Evolutionary conservation across 148 eudicot genomes (phyloP).

Genomic region (Cornus kousa): DNA sequence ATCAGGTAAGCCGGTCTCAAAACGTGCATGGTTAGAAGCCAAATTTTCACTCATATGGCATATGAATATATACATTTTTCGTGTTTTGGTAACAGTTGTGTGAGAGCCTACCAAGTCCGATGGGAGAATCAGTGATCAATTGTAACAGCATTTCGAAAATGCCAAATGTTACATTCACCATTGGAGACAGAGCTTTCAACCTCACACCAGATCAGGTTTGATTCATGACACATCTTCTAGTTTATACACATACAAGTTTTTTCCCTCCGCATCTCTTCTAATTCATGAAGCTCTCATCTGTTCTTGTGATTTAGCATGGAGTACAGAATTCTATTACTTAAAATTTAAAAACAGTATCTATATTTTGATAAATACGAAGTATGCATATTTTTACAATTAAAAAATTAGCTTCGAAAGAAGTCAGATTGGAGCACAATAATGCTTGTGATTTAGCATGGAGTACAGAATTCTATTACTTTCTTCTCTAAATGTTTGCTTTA

Average conservation of each 20-base stretch:
- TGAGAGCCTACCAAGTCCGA: conserved; percentile 77
- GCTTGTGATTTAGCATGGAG: too few species aligned
- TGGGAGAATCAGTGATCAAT: conserved; percentile 64
- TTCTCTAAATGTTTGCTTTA: background rate
- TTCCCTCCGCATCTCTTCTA: background rate
- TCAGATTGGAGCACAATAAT: background rate
- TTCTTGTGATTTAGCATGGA: too few species aligned
- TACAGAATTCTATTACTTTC: too few species aligned
- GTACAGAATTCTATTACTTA: too few species aligned
- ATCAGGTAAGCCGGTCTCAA: conserved; percentile 41
- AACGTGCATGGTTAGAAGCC: background rate
- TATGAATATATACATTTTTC: background rate
- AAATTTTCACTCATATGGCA: background rate
- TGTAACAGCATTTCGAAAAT: conserved; percentile 52
- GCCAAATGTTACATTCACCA: conserved; percentile 79
- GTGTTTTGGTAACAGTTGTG: conserved; percentile 54
- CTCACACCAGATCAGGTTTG: conserved; percentile 88
- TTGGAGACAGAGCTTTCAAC: conserved; percentile 52
- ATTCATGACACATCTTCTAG: background rate
- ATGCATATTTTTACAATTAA: too few species aligned
- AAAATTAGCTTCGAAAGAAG: background rate
- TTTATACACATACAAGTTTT: background rate
- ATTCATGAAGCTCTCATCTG: too few species aligned
- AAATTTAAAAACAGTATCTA: too few species aligned
- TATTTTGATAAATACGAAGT: too few species aligned